A percentile compares a stretch with the other conserved stretches of the same genome.
These are phyloP conservation scores for Gaeumannomyces tritici DNA, from an alignment of 2,329 filamentous ascomycete species.

Conservation along the genomic window DNA sequence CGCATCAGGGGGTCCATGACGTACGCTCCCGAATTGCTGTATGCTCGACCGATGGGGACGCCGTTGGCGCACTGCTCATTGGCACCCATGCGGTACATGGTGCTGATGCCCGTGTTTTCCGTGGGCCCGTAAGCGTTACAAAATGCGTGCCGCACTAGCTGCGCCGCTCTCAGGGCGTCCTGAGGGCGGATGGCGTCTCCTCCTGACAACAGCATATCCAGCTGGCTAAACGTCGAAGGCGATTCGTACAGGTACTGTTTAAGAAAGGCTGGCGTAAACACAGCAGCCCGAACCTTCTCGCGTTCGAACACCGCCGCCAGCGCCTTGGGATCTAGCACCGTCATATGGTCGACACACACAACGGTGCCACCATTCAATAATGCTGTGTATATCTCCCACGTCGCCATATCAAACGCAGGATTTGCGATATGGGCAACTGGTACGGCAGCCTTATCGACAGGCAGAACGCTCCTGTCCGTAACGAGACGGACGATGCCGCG, in stretches of 20 bases:
- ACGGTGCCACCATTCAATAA: background rate
- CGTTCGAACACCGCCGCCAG: background rate
- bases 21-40: conserved; percentile 17
- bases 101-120: background rate
- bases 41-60: background rate
- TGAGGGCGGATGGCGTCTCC: background rate
- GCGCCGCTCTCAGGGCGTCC: background rate
- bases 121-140: background rate
- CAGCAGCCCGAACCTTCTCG: background rate
- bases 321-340: background rate
- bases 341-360: background rate
- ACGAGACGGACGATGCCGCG: background rate
- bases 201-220: background rate
- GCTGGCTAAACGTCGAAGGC: background rate
- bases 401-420: background rate
- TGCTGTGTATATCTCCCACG: background rate
- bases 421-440: background rate
- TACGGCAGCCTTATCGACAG: background rate
- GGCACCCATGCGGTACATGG: background rate
- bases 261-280: background rate
- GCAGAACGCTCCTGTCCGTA: background rate
- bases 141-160: background rate
- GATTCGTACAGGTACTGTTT: background rate
- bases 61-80: background rate
- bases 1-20: conserved; percentile 24